Evolutionary conservation across 768 basidiomycete species (phyloP), one percentile per base, ranked within the genome.

Genomic region (Fibroporia radiculosa): DNA sequence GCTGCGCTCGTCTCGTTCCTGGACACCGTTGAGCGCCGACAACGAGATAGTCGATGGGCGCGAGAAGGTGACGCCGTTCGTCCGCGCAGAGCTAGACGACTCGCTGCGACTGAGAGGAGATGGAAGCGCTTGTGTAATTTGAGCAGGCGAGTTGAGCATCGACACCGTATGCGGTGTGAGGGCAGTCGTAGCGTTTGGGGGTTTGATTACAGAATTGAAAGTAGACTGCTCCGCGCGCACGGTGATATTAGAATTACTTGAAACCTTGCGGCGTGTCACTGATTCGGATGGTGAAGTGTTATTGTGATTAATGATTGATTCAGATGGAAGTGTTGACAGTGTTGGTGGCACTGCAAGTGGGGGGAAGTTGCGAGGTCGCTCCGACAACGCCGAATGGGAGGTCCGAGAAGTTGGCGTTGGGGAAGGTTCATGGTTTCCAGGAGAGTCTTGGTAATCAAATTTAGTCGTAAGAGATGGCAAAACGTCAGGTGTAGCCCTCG

Each of bases 151-250:
- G 22, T 18, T 35, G 19, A 70, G 62, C 47, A 70, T 73, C 3
- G 77, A 75, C 4, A 78, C 81, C 0, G 80, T 85, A 50, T 82
- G 78, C 0, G 75, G 60, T 1, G 82, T 83, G 11, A 86, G 44
- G 13, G 80, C 80, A 14, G 83, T 87, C 28, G 84, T 85, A 1
- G 80, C 68, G 45, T 70, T 75, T 0, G 77, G 72, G 0, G 75
- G 74, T 2, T 74, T 77, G 27, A 80, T 57, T 6, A 71, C 53
- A 8, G 77, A 69, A 38, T 75, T 73, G n/a, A 69, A 62, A 13
- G 72, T 55, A 40, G 44, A 59, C 47, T 38, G 59, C 44, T 40
- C 62, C 63, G 52, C 60, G n/a, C 78, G 73, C 26, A 76, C 57
- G 3, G 77, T 80, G n/a, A 56, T 45, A 18, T 57, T 65, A 5